Evolutionary conservation across 345 rosid genomes (phyloP), one percentile per base, ranked within the genome.

Genomic region (Zanthoxylum bungeanum): DNA sequence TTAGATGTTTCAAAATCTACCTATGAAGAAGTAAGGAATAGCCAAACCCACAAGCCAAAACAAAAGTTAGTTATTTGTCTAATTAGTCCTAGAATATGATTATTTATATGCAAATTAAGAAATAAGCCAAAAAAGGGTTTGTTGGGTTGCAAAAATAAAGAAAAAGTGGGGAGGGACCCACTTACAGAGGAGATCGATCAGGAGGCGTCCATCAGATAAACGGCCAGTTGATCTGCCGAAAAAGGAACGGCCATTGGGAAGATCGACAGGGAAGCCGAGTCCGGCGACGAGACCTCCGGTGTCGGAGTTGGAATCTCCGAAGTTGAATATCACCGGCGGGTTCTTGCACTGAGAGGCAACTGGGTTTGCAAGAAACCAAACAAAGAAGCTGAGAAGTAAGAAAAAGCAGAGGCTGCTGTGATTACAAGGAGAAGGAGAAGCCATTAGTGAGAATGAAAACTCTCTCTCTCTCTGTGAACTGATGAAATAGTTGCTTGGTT

Each of bases 271-370:
- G 73, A 88, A 90, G 16, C 98, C 98, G 31, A 90, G 93, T 16
- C 94, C 98, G 16, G 94, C 89, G 25, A 55, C 57, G n/a, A 92
- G 98, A 9, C 90, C 96, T n/a, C 98, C 98, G 1, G 96, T 89
- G 85, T 90, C 97, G 36, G 98, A 90, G 86, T 93, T 90, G 4
- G 98, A 93, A 76, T 93, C 94, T 7, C 98, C 98, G 36, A 90
- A 90, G 86, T 81, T 89, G 93, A 90, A 90, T 79, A 90, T 85
- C 55, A 90, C 72, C 7, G 97, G 90, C 5, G 85, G 83, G 27
- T 27, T 39, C 28, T 74, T 79, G 80, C 93, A 86, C 59, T 49
- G 79, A 16, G 85, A 58, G 50, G 80, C 71, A 16, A 40, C 51
- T 3, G 51, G 42, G n/a, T 21, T 39, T 9, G 50, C 22, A 1